Evolutionary conservation across 2,329 filamentous ascomycete genomes (phyloP), one percentile per base, ranked within the genome.

Genomic region (Ophiostoma triangulosporum): DNA sequence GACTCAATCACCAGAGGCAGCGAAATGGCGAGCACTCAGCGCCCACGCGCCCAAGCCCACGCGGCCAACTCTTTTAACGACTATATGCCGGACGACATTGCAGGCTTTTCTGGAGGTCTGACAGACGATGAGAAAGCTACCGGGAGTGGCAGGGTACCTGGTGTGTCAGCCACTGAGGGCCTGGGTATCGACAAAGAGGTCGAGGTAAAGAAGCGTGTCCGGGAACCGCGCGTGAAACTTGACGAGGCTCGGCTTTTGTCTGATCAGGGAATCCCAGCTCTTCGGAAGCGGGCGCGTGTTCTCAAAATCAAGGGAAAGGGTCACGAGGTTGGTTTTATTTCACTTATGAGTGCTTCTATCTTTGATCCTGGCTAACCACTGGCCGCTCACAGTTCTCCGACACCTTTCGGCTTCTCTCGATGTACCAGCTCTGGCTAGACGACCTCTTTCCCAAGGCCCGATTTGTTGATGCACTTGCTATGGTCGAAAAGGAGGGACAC

Each of bases 391-490:
- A 91, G 83, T 97, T 93, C 68, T 83, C 85, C 17, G 93, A 98
- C 64, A 80, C 89, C 11, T 78, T 83, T 0, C 80, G 83, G 15
- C 76, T 98, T 24, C 75, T 98, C 48, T 88, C 86, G 24, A 87
- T 94, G 65, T 98, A 97, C 65, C 93, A 97, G 65, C 69, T 95
- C 54, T 98, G 93, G 93, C 84, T 98, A 2, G 91, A 98, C 68
- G 89, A 96, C 63, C 74, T 98, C 12, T 98, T 90, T 63, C 93
- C 93, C 12, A 89, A 94, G 63, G 93, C 91, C 5, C 91, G 89
- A 63, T 98, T 98, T 63, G 78, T 86, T 48, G 93, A 98, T 63
- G 93, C 86, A 3, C 72, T 97, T 6, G 72, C 76, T 36, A 95
- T 97, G 73, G 87, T 97, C 2, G 93, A 98, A 66, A 96, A 95